Evolutionary conservation across 495 filamentous ascomycete genomes (phyloP).

Genomic region (Lasiosphaeria miniovina): DNA sequence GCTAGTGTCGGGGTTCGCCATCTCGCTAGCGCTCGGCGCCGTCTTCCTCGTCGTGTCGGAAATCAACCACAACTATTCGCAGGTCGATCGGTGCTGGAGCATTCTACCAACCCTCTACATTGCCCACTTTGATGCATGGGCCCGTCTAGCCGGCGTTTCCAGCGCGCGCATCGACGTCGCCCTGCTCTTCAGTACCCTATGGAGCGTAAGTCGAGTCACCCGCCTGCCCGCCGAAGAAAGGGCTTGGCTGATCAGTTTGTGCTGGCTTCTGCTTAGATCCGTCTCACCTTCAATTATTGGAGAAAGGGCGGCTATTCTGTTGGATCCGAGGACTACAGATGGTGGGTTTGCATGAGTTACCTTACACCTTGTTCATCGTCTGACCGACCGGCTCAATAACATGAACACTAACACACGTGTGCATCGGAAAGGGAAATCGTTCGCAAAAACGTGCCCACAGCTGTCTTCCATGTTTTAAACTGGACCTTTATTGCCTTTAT

Average conservation of each 20-base stretch:
- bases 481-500: constrained; percentile 78
- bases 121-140: constrained; percentile 80
- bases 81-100: constrained; percentile 91
- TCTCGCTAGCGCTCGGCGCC: constrained; percentile 64
- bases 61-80: constrained; percentile 87
- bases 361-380: too few species aligned
- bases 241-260: not conserved
- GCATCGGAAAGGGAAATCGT: constrained; percentile 41
- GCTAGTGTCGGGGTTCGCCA: constrained; percentile 67
- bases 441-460: constrained; percentile 37
- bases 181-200: constrained; percentile 65
- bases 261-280: constrained; percentile 44
- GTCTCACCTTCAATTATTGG: constrained; percentile 96
- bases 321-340: constrained; percentile 93
- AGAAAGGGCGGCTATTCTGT: constrained; percentile 87
- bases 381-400: too few species aligned
- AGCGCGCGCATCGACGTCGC: constrained; percentile 71
- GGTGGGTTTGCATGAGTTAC: constrained; percentile 42
- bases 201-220: constrained; percentile 64
- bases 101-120: constrained; percentile 84
- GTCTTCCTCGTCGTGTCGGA: constrained; percentile 73
- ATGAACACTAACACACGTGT: constrained; percentile 8
- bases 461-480: constrained; percentile 79
- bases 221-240: not conserved
- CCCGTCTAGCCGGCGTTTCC: constrained; percentile 69